Evolutionary conservation across 2,329 filamentous ascomycete species (phyloP).

Genomic region (Colletotrichum nymphaeae): DNA sequence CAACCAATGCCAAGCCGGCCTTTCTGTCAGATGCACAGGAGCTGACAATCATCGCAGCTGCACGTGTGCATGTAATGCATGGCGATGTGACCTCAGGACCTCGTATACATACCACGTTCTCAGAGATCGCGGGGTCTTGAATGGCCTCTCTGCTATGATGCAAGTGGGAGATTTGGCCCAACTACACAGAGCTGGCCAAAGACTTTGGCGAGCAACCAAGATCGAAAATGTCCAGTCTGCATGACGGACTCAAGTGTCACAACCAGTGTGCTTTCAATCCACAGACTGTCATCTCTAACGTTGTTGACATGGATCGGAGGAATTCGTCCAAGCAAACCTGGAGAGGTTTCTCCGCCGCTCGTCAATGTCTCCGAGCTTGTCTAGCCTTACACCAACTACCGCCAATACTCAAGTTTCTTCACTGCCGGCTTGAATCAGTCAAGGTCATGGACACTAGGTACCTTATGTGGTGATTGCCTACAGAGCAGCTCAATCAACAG

Average conservation of each 20-base stretch:
- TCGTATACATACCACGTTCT: background rate
- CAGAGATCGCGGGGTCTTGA: background rate
- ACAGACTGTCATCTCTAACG: background rate
- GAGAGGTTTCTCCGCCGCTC: background rate
- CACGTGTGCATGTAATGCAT: constrained; percentile 2
- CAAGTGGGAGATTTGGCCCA: background rate
- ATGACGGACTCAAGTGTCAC: background rate
- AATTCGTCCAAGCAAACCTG: background rate
- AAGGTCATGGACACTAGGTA: background rate
- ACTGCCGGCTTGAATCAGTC: background rate
- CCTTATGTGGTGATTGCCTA: background rate
- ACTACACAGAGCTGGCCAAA: background rate
- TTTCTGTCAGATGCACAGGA: constrained; percentile 20
- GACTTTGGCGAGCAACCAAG: background rate
- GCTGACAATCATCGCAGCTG: background rate
- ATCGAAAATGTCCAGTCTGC: background rate
- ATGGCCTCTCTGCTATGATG: background rate
- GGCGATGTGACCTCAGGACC: background rate
- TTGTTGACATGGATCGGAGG: background rate
- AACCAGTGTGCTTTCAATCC: background rate
- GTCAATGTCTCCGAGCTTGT: background rate
- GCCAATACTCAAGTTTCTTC: background rate
- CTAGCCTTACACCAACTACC: background rate
- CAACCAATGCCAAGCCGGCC: background rate
- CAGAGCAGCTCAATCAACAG: background rate